Percentiles rank a stretch among this genome's conserved stretches.
Conservation (phyloP, 257 asterid species). For the Ilex asprella region DNA sequence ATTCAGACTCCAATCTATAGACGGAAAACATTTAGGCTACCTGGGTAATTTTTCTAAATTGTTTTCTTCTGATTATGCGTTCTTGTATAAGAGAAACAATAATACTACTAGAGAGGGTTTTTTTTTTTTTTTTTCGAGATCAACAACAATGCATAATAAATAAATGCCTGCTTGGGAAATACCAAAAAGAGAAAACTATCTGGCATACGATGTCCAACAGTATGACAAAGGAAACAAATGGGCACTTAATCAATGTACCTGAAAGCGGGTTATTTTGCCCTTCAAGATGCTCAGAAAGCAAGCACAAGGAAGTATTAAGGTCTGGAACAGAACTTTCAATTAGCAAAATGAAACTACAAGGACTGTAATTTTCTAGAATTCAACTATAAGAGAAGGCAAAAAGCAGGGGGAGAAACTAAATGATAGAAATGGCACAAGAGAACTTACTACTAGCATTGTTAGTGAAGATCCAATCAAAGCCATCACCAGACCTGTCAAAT, state of each 20-base stretch:
- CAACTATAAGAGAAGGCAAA: not conserved
- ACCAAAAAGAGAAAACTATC: no score
- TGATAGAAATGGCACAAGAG: not conserved
- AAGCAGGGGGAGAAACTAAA: not conserved
- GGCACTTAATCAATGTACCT: constrained; percentile 36
- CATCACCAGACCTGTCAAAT: constrained; percentile 64
- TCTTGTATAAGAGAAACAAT: no score
- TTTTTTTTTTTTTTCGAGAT: no score
- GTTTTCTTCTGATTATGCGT: no score
- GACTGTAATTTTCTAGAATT: not conserved
- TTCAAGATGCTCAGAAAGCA: constrained; percentile 81
- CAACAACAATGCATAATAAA: no score
- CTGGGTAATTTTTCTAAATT: no score
- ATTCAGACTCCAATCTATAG: no score
- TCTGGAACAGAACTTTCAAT: constrained; percentile 30
- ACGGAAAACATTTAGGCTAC: no score
- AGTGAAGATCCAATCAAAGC: constrained; percentile 82
- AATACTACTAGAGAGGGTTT: no score
- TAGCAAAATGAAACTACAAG: not conserved
- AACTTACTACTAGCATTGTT: constrained; percentile 88
- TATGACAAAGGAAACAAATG: not conserved
- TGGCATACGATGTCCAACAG: no score
- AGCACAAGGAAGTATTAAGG: constrained; percentile 80
- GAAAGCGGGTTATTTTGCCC: constrained; percentile 46
- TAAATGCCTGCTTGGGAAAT: no score